These are phyloP conservation scores for Globisporangium paddicum DNA, from an alignment of 352 stramenopile species.

Conservation along the genomic window DNA sequence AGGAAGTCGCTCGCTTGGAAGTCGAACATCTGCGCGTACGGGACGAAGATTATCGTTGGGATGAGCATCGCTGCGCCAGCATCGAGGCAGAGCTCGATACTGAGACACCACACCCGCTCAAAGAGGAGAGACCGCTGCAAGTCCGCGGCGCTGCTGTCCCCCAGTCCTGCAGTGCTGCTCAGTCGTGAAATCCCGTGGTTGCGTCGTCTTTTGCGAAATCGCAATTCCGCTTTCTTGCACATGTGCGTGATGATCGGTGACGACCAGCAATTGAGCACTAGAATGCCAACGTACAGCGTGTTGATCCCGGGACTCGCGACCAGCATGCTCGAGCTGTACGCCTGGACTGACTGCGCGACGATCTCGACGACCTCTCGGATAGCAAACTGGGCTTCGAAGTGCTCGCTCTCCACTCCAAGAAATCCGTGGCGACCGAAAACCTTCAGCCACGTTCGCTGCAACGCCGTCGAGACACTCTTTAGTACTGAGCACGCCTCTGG, in stretches of 20 bases:
- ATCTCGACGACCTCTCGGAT: constrained; percentile 1
- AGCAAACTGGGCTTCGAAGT: constrained; percentile 5
- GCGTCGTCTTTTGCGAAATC: not conserved
- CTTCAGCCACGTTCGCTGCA: not conserved
- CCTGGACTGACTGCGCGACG: not conserved
- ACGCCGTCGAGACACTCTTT: not conserved
- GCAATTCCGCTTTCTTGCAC: not conserved
- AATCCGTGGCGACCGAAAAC: not conserved
- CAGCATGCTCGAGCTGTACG: constrained; percentile 4
- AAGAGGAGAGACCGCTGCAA: not conserved
- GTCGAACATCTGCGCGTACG: not conserved
- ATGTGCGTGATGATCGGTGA: not conserved
- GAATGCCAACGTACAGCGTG: not conserved
- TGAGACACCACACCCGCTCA: not conserved
- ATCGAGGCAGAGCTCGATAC: not conserved
- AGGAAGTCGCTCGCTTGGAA: not conserved
- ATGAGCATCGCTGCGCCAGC: not conserved
- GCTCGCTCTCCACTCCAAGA: constrained; percentile 3
- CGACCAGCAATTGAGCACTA: constrained; percentile 2
- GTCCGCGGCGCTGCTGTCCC: not conserved
- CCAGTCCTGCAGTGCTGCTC: not conserved
- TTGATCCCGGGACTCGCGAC: constrained; percentile 4
- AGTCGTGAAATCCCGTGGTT: not conserved
- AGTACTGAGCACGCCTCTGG: not conserved
- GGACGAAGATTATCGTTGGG: not conserved